Base-by-base conservation (phyloP, 352 stramenopile genomes). In the Globisporangium radiosum region DNA sequence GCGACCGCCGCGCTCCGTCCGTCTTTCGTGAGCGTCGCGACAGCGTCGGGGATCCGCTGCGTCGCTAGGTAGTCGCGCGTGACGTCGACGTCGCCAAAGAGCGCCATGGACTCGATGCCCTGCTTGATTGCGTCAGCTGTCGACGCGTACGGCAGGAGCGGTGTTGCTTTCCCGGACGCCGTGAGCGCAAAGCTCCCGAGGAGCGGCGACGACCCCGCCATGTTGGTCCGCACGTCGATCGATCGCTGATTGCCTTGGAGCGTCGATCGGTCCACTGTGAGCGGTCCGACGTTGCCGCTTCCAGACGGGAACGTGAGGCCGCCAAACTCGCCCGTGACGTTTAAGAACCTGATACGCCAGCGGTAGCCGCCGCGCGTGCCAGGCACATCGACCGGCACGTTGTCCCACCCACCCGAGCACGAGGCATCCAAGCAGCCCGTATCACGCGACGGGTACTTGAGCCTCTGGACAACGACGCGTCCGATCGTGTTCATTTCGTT, bases 401-500 rank as follows among this genome's bases (percentile, higher is more conserved):
- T 80, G 52, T 97, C 95, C 95, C 96, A 99, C 1, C 96, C 95
- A 57, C 92, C 95, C 0, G 82, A 87, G 47, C 85, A 94, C 0
- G 59, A 57, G 5, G 74, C 68, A 37, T 77, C 64, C 9, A 39
- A 45, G 42, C 85, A 94, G 5, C 77, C 77, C 0, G 74, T 90
- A 5, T 58, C 68, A 13, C 49, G 78, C 17, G 81, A 95, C 7
- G 94, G 95, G 63, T 97, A 98, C 33, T 89, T 71, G 15, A 92
- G 75, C 47, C 88, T 88, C 56, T 86, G 85, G 3, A 99, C 92
- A 17, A 86, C 86, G 0, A 99, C 91, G 42, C 73, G 69, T 10
- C 91, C 91, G 33, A 98, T 90, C 0, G 90, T 98, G 55, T 88
- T 92, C 81, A 99, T 96, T 73, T 98, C 95, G 58, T 98, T 89